A percentile compares a stretch with the other conserved stretches of the same genome.
phyloP scores from a whole-genome alignment of 805 yeast genomes.

The Suhomyces tanzawaensis region DNA sequence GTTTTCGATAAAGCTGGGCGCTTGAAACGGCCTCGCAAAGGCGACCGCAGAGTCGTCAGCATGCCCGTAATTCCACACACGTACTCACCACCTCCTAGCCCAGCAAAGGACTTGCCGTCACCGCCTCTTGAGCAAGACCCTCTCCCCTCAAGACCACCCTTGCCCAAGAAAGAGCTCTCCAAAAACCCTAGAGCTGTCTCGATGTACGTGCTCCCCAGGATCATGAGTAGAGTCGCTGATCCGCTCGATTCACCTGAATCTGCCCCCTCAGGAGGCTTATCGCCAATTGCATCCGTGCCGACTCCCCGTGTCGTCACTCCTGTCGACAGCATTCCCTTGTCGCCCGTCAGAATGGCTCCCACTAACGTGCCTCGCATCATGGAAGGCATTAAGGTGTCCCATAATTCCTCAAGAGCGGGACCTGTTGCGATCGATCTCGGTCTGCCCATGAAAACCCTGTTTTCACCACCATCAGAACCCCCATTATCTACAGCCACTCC shows the following conservation, averaged over 20 bases:
- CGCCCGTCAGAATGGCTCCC: too few species aligned
- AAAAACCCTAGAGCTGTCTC: conserved; percentile 10
- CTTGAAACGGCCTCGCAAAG: conserved; percentile 13
- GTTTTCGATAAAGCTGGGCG: conserved; percentile 21
- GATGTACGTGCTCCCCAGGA: conserved; percentile 9
- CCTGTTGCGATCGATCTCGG: too few species aligned
- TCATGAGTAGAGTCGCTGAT: conserved; percentile 8
- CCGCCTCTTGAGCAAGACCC: conserved; percentile 9
- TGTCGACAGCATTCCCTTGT: background rate
- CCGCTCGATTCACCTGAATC: conserved; percentile 3
- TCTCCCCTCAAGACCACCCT: conserved; percentile 5
- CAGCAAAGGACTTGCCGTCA: background rate
- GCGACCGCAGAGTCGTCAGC: conserved; percentile 18
- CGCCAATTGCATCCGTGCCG: background rate
- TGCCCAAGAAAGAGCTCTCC: conserved; percentile 1
- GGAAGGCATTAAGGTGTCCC: background rate
- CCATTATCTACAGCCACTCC: too few species aligned
- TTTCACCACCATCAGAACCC: too few species aligned
- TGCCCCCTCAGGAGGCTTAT: background rate
- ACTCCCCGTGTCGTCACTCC: background rate
- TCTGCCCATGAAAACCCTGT: too few species aligned
- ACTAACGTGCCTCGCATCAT: background rate
- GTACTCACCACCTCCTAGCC: conserved; percentile 2
- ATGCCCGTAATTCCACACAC: conserved; percentile 15
- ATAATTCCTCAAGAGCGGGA: too few species aligned